Percentiles rank a stretch among this genome's conserved stretches.
Conservation (phyloP, 2,329 filamentous ascomycete species). For the Aspergillus transmontanensis region DNA sequence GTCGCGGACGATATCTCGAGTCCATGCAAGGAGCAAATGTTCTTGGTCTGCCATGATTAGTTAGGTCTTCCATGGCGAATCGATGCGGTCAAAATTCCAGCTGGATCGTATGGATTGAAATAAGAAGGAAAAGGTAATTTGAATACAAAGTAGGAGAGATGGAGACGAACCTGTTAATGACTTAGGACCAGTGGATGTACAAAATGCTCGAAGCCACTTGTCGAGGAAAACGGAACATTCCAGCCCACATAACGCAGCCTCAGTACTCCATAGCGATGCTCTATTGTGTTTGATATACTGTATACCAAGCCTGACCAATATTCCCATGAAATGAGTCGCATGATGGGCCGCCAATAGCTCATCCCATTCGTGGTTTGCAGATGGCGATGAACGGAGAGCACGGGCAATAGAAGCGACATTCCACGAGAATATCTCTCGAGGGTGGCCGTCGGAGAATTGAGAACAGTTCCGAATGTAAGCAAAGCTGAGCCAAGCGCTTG, state of each 20-base stretch:
- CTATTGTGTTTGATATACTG: conserved; percentile 6
- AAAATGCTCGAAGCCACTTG: conserved; percentile 5
- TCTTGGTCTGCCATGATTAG: background rate
- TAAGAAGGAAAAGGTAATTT: background rate
- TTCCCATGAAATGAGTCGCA: conserved; percentile 3
- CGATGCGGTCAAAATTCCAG: background rate
- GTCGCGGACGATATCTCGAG: background rate
- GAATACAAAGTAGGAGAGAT: background rate
- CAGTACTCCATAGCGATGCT: conserved; percentile 5
- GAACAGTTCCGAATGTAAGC: conserved; percentile 9
- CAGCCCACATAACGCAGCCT: background rate
- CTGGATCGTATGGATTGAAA: background rate
- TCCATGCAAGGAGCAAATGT: background rate
- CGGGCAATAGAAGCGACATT: background rate
- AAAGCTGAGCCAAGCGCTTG: conserved; percentile 8
- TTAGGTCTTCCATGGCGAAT: background rate
- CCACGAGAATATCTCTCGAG: background rate
- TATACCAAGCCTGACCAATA: conserved; percentile 2
- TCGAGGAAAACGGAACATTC: conserved; percentile 7
- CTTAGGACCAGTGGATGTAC: background rate
- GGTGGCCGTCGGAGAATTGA: background rate
- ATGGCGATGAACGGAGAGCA: background rate
- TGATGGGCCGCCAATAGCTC: background rate
- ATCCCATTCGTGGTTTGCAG: background rate
- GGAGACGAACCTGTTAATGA: background rate